Percentiles rank a stretch among this genome's conserved stretches.
Conservation (phyloP, 345 rosid genomes). For the Gynandropsis gynandra region DNA sequence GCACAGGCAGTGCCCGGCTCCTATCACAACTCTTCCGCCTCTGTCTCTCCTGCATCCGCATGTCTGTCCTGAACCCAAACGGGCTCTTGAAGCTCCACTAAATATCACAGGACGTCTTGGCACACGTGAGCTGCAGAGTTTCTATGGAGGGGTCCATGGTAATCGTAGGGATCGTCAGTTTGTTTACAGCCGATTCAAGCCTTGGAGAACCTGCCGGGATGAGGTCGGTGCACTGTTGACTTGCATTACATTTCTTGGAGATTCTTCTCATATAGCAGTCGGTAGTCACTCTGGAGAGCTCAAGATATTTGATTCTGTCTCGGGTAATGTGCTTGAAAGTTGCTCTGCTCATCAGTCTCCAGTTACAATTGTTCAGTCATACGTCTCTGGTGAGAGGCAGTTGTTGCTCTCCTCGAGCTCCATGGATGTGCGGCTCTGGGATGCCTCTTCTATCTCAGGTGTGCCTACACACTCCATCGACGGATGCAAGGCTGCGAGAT, state of each 20-base stretch:
- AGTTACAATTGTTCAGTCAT: conserved; percentile 63
- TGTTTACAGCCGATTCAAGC: conserved; percentile 89
- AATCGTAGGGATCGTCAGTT: conserved; percentile 93
- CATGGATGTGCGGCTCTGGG: conserved; percentile 86
- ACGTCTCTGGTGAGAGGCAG: conserved; percentile 50
- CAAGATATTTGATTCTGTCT: conserved; percentile 64
- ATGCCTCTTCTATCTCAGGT: conserved; percentile 54
- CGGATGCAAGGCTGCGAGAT: conserved; percentile 83
- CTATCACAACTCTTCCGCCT: conserved; percentile 95
- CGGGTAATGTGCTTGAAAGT: conserved; percentile 62
- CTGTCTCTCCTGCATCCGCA: conserved; percentile 90
- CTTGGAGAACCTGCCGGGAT: conserved; percentile 93
- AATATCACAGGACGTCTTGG: conserved; percentile 87
- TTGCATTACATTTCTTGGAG: conserved; percentile 71
- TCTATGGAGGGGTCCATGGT: conserved; percentile 85
- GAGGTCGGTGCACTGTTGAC: conserved; percentile 71
- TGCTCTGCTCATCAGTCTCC: conserved; percentile 72
- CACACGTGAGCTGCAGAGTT: conserved; percentile 67
- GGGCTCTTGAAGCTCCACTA: conserved; percentile 81
- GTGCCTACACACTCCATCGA: conserved; percentile 75
- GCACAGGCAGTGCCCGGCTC: conserved; percentile 98
- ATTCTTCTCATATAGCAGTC: conserved; percentile 74
- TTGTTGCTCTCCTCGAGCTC: conserved; percentile 81
- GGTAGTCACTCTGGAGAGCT: conserved; percentile 88
- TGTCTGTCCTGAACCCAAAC: conserved; percentile 92